Evolutionary conservation across 2,329 filamentous ascomycete genomes (phyloP).

Genomic region (Acephala macrosclerotiorum): DNA sequence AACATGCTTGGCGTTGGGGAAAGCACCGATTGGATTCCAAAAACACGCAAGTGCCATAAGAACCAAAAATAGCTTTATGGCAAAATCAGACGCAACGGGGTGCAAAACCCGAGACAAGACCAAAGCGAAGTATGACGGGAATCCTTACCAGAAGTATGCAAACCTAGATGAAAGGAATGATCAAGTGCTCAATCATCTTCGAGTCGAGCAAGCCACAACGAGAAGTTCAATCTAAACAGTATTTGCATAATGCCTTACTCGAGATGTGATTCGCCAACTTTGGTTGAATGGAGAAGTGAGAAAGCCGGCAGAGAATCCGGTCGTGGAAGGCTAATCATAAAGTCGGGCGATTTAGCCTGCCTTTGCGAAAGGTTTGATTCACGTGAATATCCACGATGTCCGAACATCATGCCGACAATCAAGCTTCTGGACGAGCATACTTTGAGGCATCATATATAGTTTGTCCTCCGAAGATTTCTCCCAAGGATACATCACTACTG

Average conservation of each 20-base stretch:
- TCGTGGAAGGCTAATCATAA: neutral
- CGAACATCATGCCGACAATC: no score
- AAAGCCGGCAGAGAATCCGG: neutral
- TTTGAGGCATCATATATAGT: no score
- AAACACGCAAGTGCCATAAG: slow-evolving; percentile 1
- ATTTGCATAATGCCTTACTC: neutral
- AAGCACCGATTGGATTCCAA: neutral
- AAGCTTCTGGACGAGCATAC: no score
- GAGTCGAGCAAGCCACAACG: neutral
- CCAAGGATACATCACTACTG: no score
- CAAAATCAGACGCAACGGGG: neutral
- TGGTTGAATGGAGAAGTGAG: slow-evolving; percentile 1
- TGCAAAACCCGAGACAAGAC: neutral
- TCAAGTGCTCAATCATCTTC: neutral
- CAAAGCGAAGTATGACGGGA: neutral
- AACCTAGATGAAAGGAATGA: neutral
- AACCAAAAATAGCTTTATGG: neutral
- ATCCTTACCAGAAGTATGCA: neutral
- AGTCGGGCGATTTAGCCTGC: neutral
- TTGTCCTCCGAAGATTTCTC: no score
- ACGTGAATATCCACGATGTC: no score
- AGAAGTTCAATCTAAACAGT: neutral
- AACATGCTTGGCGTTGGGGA: slow-evolving; percentile 6
- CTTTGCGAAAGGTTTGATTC: neutral
- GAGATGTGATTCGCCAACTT: neutral